Base-by-base conservation (phyloP, 2,329 filamentous ascomycete genomes). In the Pseudocercospora crystallina region DNA sequence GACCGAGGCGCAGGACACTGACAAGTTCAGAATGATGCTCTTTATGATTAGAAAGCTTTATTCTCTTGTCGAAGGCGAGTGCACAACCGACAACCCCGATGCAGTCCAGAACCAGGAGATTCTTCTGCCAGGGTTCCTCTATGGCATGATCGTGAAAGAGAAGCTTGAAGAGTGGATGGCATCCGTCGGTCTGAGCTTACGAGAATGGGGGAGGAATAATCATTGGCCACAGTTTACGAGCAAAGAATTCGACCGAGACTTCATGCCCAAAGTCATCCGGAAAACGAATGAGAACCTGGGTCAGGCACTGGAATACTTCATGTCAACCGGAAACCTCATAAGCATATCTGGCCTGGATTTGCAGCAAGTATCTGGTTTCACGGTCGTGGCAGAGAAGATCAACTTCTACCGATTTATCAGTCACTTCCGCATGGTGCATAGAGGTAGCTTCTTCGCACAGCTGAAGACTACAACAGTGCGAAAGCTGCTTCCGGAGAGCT, bases 321-420 rank as follows among this genome's bases (percentile, higher is more conserved):
- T 99, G 56, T 95, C 92, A 0, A 99, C 94, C 0, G 94, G 94
- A 61, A 99, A 99, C 65, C 76, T 99, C 39, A 84, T 90, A 65
- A 95, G 89, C 76, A 85, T 89, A 11, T 95, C 89, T 29, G 94
- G 94, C 58, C 79, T 99, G 35, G 94, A 99, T 79, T 72, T 96
- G 65, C 94, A 97, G 68, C 94, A 99, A 71, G 86, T 87, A 0
- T 94, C 92, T 10, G 94, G 94, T 56, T 99, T 95, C 71, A 95
- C 90, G 0, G 90, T 99, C 43, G 91, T 97, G 44, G 94, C 94
- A 2, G 94, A 99, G 70, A 97, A 97, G 79, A 92, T 99, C 69
- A 99, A 99, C 75, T 99, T 97, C 70, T 84, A 95, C 65, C 89
- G 94, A 64, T 99, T 97, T 75, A 95, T 99, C 75, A 94, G 89